Percentiles rank a stretch among this genome's conserved stretches.
Evolutionary conservation across 208 protist genomes (phyloP).

Genomic region (Acanthamoeba royreba): DNA sequence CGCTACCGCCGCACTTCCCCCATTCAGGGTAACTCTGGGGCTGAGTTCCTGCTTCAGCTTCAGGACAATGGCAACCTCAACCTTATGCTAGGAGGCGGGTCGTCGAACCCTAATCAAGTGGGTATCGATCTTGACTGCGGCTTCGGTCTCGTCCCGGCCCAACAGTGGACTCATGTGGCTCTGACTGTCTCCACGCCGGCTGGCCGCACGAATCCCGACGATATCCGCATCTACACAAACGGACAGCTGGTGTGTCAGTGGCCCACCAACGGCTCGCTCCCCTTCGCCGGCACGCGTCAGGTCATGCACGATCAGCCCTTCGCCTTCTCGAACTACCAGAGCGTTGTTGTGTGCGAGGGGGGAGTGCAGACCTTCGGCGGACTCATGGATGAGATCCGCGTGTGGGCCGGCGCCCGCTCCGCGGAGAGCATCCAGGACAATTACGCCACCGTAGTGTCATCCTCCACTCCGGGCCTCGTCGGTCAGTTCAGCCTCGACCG

Average conservation of each 20-base stretch:
- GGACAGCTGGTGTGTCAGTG: neutral
- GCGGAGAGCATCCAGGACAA: neutral
- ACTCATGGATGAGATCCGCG: too few relatives aligned
- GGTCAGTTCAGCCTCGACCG: neutral
- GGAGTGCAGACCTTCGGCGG: too few relatives aligned
- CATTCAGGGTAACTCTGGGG: neutral
- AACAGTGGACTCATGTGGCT: neutral
- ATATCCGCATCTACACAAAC: neutral
- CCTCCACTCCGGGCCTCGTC: neutral
- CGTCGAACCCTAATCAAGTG: neutral
- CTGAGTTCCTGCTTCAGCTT: neutral
- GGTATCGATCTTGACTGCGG: neutral
- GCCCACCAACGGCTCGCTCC: neutral
- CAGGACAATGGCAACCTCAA: neutral
- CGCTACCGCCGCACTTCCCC: neutral
- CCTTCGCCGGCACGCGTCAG: neutral
- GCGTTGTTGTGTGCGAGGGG: too few relatives aligned
- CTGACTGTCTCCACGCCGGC: neutral
- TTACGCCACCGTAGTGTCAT: neutral
- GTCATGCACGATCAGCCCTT: neutral
- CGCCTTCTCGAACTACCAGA: too few relatives aligned
- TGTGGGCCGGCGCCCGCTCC: neutral
- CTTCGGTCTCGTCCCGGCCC: neutral
- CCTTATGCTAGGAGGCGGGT: neutral
- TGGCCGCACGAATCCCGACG: neutral